Conservation (phyloP, 352 stramenopile species). For the Globisporangium parvum region DNA sequence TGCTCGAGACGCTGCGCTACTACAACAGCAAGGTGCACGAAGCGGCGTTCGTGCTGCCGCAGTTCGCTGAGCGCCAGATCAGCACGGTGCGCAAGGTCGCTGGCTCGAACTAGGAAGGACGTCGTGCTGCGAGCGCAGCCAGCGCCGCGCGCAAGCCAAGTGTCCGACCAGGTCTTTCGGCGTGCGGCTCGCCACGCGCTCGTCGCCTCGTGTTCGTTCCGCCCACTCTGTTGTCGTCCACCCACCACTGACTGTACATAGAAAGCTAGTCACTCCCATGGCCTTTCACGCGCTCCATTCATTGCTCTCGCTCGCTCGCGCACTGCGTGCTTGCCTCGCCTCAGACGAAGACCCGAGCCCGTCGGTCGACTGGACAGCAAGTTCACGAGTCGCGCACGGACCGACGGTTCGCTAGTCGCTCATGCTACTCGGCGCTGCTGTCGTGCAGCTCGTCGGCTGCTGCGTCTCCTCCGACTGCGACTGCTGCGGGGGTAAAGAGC, state of each 20-base stretch:
- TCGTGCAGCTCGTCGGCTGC: background rate
- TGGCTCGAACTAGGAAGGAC: slow-evolving; percentile 7
- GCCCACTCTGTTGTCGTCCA: too few species aligned
- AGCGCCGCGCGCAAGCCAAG: background rate
- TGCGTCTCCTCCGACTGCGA: background rate
- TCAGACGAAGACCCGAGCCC: too few species aligned
- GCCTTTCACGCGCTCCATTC: too few species aligned
- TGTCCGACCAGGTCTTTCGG: background rate
- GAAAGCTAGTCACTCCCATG: too few species aligned
- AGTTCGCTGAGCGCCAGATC: slow-evolving; percentile 90
- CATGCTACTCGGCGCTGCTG: background rate
- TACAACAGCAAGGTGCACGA: slow-evolving; percentile 94
- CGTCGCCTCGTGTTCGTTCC: too few species aligned
- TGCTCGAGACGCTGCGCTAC: slow-evolving; percentile 87
- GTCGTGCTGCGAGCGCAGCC: background rate
- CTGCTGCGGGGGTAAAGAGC: slow-evolving; percentile 36
- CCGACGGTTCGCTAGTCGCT: background rate
- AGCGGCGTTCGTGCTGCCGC: slow-evolving; percentile 95
- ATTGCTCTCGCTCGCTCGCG: too few species aligned
- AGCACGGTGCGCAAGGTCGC: slow-evolving; percentile 56
- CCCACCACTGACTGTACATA: too few species aligned
- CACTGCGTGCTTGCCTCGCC: too few species aligned
- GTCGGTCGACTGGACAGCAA: too few species aligned
- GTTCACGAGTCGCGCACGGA: too few species aligned
- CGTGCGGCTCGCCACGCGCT: too few species aligned